phyloP scores from a whole-genome alignment of 768 basidiomycete species.

The Calocybe cyanea region DNA sequence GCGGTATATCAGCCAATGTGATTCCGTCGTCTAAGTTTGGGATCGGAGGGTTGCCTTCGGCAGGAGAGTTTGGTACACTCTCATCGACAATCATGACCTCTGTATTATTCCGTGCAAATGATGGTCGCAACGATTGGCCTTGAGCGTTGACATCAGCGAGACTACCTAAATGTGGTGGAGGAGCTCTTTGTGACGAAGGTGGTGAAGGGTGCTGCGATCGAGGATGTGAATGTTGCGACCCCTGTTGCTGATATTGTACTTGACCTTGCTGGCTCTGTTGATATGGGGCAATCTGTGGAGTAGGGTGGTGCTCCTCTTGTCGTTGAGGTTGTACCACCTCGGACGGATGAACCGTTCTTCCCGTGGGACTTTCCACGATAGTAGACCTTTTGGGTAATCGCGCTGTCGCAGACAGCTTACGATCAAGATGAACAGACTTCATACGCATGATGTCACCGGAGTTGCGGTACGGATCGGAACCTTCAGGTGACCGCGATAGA shows the following conservation, averaged over 20 bases:
- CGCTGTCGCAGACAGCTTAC: conserved; percentile 92
- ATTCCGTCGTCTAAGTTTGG: conserved; percentile 68
- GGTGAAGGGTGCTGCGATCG: conserved; percentile 23
- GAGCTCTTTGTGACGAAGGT: conserved; percentile 24
- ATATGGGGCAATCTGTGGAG: conserved; percentile 23
- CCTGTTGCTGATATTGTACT: conserved; percentile 27
- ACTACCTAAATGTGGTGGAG: conserved; percentile 36
- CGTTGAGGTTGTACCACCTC: conserved; percentile 50
- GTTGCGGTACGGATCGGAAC: conserved; percentile 79
- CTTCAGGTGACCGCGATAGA: conserved; percentile 31
- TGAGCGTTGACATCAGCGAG: conserved; percentile 32
- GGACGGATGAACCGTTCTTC: conserved; percentile 75
- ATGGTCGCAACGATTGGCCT: conserved; percentile 57
- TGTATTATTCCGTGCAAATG: conserved; percentile 75
- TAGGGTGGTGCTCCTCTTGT: conserved; percentile 36
- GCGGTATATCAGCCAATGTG: conserved; percentile 92
- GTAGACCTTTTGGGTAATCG: conserved; percentile 91
- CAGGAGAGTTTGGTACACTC: conserved; percentile 66
- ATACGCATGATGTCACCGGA: conserved; percentile 90
- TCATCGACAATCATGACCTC: conserved; percentile 90
- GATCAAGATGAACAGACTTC: conserved; percentile 91
- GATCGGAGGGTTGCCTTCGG: conserved; percentile 37
- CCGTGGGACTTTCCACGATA: conserved; percentile 91
- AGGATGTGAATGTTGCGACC: conserved; percentile 24
- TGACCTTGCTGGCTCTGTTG: conserved; percentile 34